These are phyloP conservation scores for Lophiostoma macrostomum DNA, from an alignment of 495 filamentous ascomycete species.

Conservation along the genomic window DNA sequence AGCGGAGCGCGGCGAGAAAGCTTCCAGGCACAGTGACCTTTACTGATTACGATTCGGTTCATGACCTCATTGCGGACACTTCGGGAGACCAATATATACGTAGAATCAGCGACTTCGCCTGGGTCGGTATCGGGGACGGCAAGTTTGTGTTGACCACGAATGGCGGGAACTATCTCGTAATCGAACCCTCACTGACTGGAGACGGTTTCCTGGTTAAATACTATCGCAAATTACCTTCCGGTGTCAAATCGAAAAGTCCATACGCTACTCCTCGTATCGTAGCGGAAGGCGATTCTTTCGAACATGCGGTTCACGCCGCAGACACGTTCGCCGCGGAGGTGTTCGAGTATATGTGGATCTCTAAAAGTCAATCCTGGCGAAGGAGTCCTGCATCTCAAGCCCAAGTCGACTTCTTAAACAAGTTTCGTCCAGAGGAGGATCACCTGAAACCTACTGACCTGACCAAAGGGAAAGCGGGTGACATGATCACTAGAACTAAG, in stretches of 20 bases:
- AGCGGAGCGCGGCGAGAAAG: neutral
- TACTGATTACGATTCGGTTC: constrained; percentile 84
- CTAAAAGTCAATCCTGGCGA: constrained; percentile 63
- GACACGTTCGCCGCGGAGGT: constrained; percentile 71
- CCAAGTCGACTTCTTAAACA: constrained; percentile 74
- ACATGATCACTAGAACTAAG: constrained; percentile 91
- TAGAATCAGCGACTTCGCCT: constrained; percentile 65
- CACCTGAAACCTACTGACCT: constrained; percentile 54
- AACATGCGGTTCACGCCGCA: constrained; percentile 72
- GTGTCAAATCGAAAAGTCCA: constrained; percentile 44
- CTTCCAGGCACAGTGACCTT: constrained; percentile 56
- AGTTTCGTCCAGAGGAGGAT: constrained; percentile 53
- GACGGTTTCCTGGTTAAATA: constrained; percentile 32
- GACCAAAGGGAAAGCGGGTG: constrained; percentile 77
- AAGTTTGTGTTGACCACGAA: constrained; percentile 63
- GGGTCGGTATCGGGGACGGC: constrained; percentile 69
- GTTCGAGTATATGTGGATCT: constrained; percentile 60
- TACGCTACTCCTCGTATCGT: constrained; percentile 66
- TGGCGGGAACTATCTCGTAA: constrained; percentile 57
- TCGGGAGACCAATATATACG: constrained; percentile 75
- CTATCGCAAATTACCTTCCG: constrained; percentile 30
- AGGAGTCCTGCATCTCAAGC: constrained; percentile 58
- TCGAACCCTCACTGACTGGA: constrained; percentile 47
- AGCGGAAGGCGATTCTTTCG: constrained; percentile 56
- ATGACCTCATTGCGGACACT: constrained; percentile 82